Evolutionary conservation across 108 stramenopile genomes (phyloP).

Genomic region (Fragilaria crotonensis): DNA sequence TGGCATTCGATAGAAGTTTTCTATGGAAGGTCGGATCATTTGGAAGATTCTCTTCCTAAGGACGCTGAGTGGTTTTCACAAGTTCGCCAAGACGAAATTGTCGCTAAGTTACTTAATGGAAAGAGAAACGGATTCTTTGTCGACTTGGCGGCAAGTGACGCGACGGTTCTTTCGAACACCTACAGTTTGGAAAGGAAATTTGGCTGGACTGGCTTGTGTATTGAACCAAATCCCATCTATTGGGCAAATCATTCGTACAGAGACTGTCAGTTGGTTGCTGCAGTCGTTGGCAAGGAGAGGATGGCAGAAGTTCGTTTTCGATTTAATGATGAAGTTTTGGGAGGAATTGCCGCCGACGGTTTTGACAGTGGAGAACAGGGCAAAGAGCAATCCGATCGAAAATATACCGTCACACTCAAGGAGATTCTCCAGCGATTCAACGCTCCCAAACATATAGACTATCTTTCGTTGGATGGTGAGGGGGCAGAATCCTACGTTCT

Average conservation of each 20-base stretch:
- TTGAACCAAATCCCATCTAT: constrained; percentile 22
- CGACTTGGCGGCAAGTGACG: constrained; percentile 59
- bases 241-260: constrained; percentile 22
- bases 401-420: constrained; percentile 32
- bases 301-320: constrained; percentile 29
- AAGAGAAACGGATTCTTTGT: constrained; percentile 43
- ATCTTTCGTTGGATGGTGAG: constrained; percentile 54
- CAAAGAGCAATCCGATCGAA: constrained; percentile 1
- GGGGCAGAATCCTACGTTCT: constrained; percentile 57
- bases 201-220: constrained; percentile 14
- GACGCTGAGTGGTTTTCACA: constrained; percentile 17
- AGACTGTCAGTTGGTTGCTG: constrained; percentile 36
- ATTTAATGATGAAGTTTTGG: constrained; percentile 20
- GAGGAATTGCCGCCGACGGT: constrained; percentile 47
- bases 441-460: constrained; percentile 49
- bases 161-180: constrained; percentile 34
- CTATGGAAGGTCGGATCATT: too few species aligned
- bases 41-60: not conserved
- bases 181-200: constrained; percentile 24
- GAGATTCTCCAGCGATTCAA: constrained; percentile 35
- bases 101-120: constrained; percentile 19
- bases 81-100: constrained; percentile 38
- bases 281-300: constrained; percentile 31
- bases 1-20: too few species aligned
- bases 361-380: constrained; percentile 37